A percentile compares a stretch with the other conserved stretches of the same genome.
Conservation (phyloP, 768 basidiomycete species). For the Mycena chlorophos region DNA sequence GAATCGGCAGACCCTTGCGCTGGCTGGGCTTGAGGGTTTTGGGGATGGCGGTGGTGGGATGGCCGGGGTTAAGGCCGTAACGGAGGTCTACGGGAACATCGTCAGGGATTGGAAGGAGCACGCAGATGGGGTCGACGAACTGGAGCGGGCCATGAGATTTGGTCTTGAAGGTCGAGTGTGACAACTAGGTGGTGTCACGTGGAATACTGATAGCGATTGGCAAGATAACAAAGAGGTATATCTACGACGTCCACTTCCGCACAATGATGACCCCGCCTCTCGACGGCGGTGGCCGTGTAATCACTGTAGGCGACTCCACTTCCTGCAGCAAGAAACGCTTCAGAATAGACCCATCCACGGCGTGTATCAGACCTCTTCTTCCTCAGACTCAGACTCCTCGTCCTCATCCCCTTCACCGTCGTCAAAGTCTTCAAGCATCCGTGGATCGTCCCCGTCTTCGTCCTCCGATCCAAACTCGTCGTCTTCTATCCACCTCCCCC, state of each 20-base stretch:
- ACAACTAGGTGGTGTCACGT: not conserved
- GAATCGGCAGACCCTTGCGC: conserved; percentile 68
- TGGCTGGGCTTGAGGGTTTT: conserved; percentile 78
- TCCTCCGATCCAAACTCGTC: conserved; percentile 64
- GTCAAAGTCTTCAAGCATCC: conserved; percentile 87
- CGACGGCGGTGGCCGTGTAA: conserved; percentile 27
- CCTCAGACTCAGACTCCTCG: conserved; percentile 62
- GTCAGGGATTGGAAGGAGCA: not conserved
- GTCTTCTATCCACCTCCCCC: conserved; percentile 82
- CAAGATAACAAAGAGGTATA: conserved; percentile 12
- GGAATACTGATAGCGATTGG: no score
- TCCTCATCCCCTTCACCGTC: conserved; percentile 58
- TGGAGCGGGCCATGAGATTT: conserved; percentile 73
- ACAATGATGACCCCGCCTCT: conserved; percentile 53
- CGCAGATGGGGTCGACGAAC: conserved; percentile 30
- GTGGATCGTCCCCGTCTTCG: conserved; percentile 71
- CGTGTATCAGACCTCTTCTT: conserved; percentile 29
- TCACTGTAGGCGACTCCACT: not conserved
- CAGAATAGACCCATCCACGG: conserved; percentile 24
- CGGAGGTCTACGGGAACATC: conserved; percentile 63
- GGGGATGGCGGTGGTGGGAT: conserved; percentile 82
- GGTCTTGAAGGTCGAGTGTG: conserved; percentile 49
- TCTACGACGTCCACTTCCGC: conserved; percentile 46
- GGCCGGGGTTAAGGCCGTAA: conserved; percentile 83
- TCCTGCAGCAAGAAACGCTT: conserved; percentile 23